phyloP scores from a whole-genome alignment of 2,329 filamentous ascomycete genomes.

The Didymellaceae sp. region DNA sequence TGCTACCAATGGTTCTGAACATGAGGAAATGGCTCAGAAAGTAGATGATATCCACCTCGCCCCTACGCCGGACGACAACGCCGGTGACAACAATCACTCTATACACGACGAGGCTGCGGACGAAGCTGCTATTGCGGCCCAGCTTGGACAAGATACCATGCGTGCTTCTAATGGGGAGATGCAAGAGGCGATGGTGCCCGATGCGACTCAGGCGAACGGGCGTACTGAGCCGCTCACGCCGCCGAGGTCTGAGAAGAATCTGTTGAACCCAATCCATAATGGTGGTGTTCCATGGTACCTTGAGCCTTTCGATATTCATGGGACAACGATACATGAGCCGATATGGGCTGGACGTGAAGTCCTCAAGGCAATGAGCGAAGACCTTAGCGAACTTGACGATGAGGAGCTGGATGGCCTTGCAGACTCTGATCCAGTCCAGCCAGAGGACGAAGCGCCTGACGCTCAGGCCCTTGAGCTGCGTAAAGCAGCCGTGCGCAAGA shows the following conservation, averaged over 20 bases:
- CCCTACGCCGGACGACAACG: conserved; percentile 46
- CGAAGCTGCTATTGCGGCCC: conserved; percentile 46
- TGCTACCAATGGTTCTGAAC: conserved; percentile 19
- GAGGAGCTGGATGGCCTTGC: conserved; percentile 76
- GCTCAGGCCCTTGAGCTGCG: conserved; percentile 34
- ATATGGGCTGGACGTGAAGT: conserved; percentile 75
- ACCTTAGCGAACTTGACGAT: conserved; percentile 89
- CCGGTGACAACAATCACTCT: conserved; percentile 34
- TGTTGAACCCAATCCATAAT: conserved; percentile 52
- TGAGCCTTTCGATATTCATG: conserved; percentile 76
- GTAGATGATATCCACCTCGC: conserved; percentile 36
- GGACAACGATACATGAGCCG: conserved; percentile 79
- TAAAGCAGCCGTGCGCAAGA: conserved; percentile 38
- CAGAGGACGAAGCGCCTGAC: conserved; percentile 33
- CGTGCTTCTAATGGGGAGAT: conserved; percentile 25
- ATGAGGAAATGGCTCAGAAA: conserved; percentile 24
- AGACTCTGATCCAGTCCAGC: conserved; percentile 40
- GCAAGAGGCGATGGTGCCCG: conserved; percentile 28
- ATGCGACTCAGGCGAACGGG: conserved; percentile 22
- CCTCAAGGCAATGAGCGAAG: conserved; percentile 78
- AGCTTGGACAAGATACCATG: conserved; percentile 40
- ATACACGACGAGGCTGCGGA: conserved; percentile 43
- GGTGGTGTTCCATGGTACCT: conserved; percentile 92
- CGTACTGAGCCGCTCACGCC: conserved; percentile 65
- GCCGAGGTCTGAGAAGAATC: conserved; percentile 62